Evolutionary conservation across 441 rosid genomes (phyloP).

Genomic region (Gossypium schwendimanii): DNA sequence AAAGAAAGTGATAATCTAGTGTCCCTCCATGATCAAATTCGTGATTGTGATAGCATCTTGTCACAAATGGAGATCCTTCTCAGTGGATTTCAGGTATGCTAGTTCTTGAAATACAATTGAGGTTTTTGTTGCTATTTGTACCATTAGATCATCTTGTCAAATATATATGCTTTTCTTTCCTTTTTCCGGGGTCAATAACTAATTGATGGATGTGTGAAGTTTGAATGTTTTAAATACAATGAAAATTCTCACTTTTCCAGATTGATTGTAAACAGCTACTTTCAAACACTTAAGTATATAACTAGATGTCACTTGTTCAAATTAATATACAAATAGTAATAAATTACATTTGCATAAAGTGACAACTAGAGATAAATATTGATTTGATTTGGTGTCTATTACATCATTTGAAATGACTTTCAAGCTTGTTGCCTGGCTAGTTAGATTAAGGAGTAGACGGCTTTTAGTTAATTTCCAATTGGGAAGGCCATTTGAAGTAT

Average conservation of each 20-base stretch:
- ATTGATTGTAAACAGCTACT: neutral
- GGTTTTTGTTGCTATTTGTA: neutral
- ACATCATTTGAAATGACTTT: neutral
- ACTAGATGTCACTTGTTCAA: neutral
- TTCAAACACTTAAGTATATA: neutral
- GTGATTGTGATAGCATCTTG: conserved; percentile 83
- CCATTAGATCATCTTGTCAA: neutral
- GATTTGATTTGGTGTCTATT: neutral
- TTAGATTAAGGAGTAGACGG: neutral
- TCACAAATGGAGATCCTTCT: conserved; percentile 97
- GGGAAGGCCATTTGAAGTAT: neutral
- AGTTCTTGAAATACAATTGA: neutral
- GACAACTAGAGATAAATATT: neutral
- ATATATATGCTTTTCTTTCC: neutral
- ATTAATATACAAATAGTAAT: neutral
- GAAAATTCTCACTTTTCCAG: neutral
- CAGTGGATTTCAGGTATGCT: conserved; percentile 86
- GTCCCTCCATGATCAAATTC: conserved; percentile 96
- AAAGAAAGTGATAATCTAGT: conserved; percentile 94
- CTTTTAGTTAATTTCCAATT: neutral
- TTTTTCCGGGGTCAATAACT: neutral
- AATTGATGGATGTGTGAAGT: neutral
- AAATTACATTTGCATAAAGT: neutral
- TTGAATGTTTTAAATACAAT: neutral
- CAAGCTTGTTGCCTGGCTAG: neutral